Evolutionary conservation across 2,329 filamentous ascomycete species (phyloP), one percentile per base, ranked within the genome.

Genomic region (Fusarium mexicanum): DNA sequence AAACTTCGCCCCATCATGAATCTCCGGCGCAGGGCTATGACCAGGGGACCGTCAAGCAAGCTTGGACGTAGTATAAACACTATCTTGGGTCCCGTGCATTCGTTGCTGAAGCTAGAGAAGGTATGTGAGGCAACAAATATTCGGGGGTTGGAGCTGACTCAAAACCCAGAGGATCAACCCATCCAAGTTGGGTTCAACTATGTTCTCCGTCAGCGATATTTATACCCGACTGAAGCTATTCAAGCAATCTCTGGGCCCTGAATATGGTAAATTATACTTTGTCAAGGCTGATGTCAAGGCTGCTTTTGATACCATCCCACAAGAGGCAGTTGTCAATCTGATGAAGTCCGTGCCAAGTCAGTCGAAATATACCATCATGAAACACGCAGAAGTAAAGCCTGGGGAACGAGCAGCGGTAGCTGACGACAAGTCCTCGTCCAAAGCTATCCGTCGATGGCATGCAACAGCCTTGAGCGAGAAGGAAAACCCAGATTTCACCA

Each of bases 301-400:
- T 5, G 97, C 96, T 76, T 99, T 98, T 80, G 96, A 99, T 81
- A 98, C 93, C 0, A 98, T 99, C 50, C 96, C 96, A 0, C 96
- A 98, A 80, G 83, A 88, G 33, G 89, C 90, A 2, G 85, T 98
- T 24, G 79, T 98, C 40, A 80, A 86, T 31, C 85, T 98, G 33
- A 88, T 97, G 72, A 81, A 73, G 66, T 91, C 79, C 60, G 90
- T 88, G 73, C 89, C 82, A 72, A 84, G 84, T 18, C 85, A 92
- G 65, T 82, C 87, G 7, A 84, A 85, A 29, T 99, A 99, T 79
- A 87, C 88, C 13, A 87, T 97, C 54, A 87, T 88, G 13, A 95
- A 91, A 73, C 92, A 98, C 77, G 90, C 91, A 12, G 92, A 97
- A 79, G 88, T 96, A 43, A 89, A 87, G 73, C 86, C 90, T 12